Base-by-base conservation (phyloP, 2,329 filamentous ascomycete species). In the Anisogramma anomala region DNA sequence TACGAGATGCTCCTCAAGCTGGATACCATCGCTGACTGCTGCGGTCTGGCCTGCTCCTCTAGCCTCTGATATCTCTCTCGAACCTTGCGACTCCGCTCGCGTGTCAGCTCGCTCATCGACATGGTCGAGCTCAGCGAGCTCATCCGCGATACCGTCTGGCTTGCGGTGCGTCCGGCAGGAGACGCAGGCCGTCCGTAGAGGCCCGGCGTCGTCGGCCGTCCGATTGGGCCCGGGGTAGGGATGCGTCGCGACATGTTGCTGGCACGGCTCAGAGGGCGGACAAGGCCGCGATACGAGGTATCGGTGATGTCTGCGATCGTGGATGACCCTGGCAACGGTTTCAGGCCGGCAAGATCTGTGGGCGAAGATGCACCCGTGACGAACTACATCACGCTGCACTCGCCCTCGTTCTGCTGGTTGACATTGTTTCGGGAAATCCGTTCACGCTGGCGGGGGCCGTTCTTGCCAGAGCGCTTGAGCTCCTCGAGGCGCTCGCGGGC, bases 401-500 rank as follows among this genome's bases (percentile, higher is more conserved):
- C 87, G 38, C 85, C 87, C 50, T 95, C 86, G 54, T 89, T 84
- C 58, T 89, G 82, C 58, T 79, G 83, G 55, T 82, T 82, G 41
- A 84, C 77, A 49, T 86, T 84, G 50, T 81, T 89, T 43, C 89
- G 74, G 7, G 83, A 88, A 47, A 95, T 76, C 42, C 81, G 77
- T 54, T 88, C 84, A 41, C 84, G 74, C 41, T 79, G 77, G 56
- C 84, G 85, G 47, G 83, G 77, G 36, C 64, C 70, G 28, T 79
- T 83, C 32, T 77, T 79, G 18, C 85, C 85, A 2, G 80, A 78
- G 47, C 78, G 76, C 64, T 93, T 94, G 41, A 98, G 72, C 51
- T 96, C 91, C 57, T 96, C 89, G 4, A 98, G 74, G 35, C 89
- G 77, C 56, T 95, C 87, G 43, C 89, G 79, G 11, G 91, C 91